Evolutionary conservation across 805 yeast genomes (phyloP), one percentile per base, ranked within the genome.

Genomic region (Sugiyamaella boreocaroliniensis): DNA sequence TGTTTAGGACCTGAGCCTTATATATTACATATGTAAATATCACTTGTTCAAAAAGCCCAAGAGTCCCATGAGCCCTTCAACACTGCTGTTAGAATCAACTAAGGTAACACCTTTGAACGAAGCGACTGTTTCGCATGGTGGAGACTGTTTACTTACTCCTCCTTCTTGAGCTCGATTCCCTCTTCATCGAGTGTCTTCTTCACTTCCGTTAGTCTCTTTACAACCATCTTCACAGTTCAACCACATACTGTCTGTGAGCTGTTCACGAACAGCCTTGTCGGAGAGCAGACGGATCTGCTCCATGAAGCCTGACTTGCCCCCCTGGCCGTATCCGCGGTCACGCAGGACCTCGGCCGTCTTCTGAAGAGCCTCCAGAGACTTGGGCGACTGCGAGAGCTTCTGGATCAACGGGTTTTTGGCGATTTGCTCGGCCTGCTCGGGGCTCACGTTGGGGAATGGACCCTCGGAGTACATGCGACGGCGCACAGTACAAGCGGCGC

Each of bases 281-380:
- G 65, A 56, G 53, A 65, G 47, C 48, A 65, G 51, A 56, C 63
- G 62, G 45, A 63, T 52, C 52, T 58, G 62, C 50, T 58, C 52
- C 62, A 60, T 55, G 29, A 58, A 18, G 20, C 50, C 34, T 10
- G 55, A 54, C 16, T 49, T 41, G n/a, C 46, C 43, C 12, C 47
- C 52, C 15, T 48, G 77, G n/a, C 50, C 45, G 47, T 57, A 59
- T 14, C 64, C 62, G 71, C 57, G 55, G 29, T 55, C 55, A 12
- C 55, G 55, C 43, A 61, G 48, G 15, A 61, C 43, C 34, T 48
- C 45, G 43, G 55, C 55, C 11, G 56, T 55, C 46, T 53, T 52
- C 29, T 58, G 43, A 34, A 61, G 54, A 10, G 57, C 58, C 47
- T 54, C 62, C 26, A 58, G 48, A 11, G 62, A 57, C 40, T 54